Base-by-base conservation (phyloP, 441 rosid species). In the Adansonia madagascariensis region DNA sequence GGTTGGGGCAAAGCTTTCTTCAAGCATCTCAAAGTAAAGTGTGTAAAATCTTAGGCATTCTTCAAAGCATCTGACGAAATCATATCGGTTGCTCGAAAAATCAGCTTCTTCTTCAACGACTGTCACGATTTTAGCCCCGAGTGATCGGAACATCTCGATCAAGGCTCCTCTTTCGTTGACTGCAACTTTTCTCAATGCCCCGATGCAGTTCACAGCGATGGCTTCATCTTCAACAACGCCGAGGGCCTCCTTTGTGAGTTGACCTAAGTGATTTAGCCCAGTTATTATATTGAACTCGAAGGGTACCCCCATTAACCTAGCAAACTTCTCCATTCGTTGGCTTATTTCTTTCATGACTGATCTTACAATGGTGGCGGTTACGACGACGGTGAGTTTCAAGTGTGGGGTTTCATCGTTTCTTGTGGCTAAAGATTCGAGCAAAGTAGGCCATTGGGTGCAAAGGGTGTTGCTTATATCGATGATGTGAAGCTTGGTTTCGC, bases 401-500 rank as follows among this genome's bases (percentile, higher is more conserved):
- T 57, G 85, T 0, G 96, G 96, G 0, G 96, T 91, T 65, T 89
- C 96, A 31, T 89, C 92, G 60, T 80, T 84, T 79, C 90, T 86
- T 11, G 93, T 90, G 56, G 96, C 96, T 62, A 91, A 77, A 66
- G 94, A 81, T 82, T 91, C 96, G 0, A 91, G 81, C 69, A 91
- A 64, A 55, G 94, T 91, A 18, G 96, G 96, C 96, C 96, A 91
- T 77, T 91, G 96, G 12, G 96, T 91, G 83, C 96, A 91, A 79
- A 91, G 89, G 3, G 94, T 89, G 76, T 89, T 85, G 86, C 96
- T 90, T 17, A 90, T 88, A 71, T 91, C 96, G 31, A 91, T 86
- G 75, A 91, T 88, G 68, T 91, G 96, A 79, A 91, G 90, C 71
- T 88, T 89, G 61, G 79, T 75, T 57, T 86, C 91, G 11, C 96